Base-by-base conservation (phyloP, 306 rosid genomes). In the Sicyos baderoa region DNA sequence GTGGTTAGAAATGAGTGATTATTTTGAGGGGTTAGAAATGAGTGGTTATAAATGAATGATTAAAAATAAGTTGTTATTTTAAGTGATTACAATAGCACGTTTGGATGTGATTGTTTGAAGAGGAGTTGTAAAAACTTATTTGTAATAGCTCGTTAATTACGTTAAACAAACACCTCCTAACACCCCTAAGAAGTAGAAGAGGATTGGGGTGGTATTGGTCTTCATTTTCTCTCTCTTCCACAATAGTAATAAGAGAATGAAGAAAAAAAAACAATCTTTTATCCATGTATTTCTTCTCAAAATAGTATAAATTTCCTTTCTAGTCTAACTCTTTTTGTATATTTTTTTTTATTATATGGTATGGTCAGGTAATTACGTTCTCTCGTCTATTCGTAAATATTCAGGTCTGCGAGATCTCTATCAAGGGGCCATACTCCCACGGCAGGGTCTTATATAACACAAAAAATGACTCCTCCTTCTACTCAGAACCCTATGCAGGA, bases 331-430 rank as follows among this genome's bases (percentile, higher is more conserved):
- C 18, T 10, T 4, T 16, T 18, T 42, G 16, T 64, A 4, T 42
- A 1, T 17, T 2, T 35, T 37, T 1, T 1, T 18, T 19, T 4
- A 42, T 42, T 40, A 18, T 4, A 6, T 15, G 53, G 72, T 68
- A 50, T 50, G 54, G 51, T 69, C 10, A 8, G 60, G 27, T 50
- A 64, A 22, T 44, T 51, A 42, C 54, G 21, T 17, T 55, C 13
- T 42, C 12, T 27, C 12, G 42, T 61, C 54, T 77, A 37, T 55
- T 18, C 70, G 66, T 67, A 72, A 76, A 76, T 63, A 75, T 77
- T 72, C 80, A 91, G 96, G 79, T 87, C 97, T 1, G 97, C 96
- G 64, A 88, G 97, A 76, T 86, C 88, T 82, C 80, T 88, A 61
- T 82, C 94, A 18, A 79, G 70, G 65, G 84, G 88, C 83, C 82